phyloP scores from a whole-genome alignment of 345 rosid genomes.

The Schrenkiella parvula region DNA sequence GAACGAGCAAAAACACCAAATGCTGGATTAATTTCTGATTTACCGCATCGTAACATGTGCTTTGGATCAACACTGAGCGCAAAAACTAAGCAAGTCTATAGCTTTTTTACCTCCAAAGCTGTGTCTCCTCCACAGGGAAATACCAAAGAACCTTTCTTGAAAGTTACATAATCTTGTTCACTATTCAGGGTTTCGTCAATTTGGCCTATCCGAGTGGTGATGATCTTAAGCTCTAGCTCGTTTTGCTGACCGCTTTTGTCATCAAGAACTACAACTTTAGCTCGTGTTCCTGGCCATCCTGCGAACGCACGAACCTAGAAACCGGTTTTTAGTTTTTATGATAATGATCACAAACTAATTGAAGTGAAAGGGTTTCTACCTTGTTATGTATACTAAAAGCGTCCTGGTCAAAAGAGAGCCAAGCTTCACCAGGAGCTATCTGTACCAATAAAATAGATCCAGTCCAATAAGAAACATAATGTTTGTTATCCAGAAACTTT shows the following conservation, averaged over 20 bases:
- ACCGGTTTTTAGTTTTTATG: conserved; percentile 20
- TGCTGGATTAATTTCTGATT: too few relatives aligned
- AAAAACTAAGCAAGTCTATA: neutral
- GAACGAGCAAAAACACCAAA: neutral
- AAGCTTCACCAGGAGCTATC: conserved; percentile 82
- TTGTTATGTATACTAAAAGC: conserved; percentile 78
- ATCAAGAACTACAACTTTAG: conserved; percentile 50
- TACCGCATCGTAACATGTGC: neutral
- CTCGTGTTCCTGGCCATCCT: conserved; percentile 99
- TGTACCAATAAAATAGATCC: conserved; percentile 20
- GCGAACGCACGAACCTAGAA: conserved; percentile 94
- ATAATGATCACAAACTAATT: neutral
- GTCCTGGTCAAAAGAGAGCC: conserved; percentile 75
- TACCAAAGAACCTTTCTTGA: conserved; percentile 49
- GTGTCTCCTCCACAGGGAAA: conserved; percentile 71
- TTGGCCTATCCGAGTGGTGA: conserved; percentile 55
- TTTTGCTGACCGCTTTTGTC: conserved; percentile 35
- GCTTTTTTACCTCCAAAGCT: conserved; percentile 59
- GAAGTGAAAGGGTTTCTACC: conserved; percentile 36
- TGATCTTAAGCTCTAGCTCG: conserved; percentile 62
- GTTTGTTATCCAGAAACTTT: neutral
- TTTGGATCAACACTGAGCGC: neutral
- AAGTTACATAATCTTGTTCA: conserved; percentile 44
- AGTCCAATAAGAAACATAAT: neutral
- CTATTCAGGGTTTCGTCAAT: conserved; percentile 13